A percentile compares a stretch with the other conserved stretches of the same genome.
Evolutionary conservation across 805 yeast genomes (phyloP).

Genomic region (Ogataea paraovalis): DNA sequence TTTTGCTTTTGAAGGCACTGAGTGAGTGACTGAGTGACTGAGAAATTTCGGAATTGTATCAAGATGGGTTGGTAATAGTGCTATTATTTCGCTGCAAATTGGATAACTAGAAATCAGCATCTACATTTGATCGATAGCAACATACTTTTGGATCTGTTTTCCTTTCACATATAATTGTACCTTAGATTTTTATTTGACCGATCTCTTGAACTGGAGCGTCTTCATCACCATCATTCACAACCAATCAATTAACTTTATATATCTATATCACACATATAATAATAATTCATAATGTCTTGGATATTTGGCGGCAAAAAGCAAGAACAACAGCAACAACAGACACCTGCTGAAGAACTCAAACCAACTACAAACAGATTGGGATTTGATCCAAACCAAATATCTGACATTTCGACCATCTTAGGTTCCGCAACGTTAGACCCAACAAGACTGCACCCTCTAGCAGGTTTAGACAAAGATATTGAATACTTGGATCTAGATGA

Average conservation of each 20-base stretch:
- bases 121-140: too few relatives aligned
- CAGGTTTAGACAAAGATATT: constrained; percentile 84
- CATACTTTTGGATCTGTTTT: too few relatives aligned
- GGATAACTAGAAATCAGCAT: background rate
- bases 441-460: constrained; percentile 80
- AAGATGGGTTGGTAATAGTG: background rate
- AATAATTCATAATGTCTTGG: constrained; percentile 40
- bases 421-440: constrained; percentile 64
- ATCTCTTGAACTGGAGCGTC: too few relatives aligned
- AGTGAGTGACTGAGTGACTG: background rate
- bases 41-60: background rate
- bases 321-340: constrained; percentile 18
- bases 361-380: constrained; percentile 40
- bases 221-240: background rate
- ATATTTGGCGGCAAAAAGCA: constrained; percentile 39
- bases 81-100: background rate
- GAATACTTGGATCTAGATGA: constrained; percentile 89
- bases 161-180: too few relatives aligned
- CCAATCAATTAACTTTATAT: background rate
- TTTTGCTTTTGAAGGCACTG: background rate
- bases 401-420: constrained; percentile 61
- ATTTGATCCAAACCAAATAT: constrained; percentile 60
- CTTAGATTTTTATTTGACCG: too few relatives aligned
- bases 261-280: background rate
- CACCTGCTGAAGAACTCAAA: constrained; percentile 14